These are phyloP conservation scores for Melastoma malabathricum DNA, from an alignment of 345 rosid species.

Conservation along the genomic window DNA sequence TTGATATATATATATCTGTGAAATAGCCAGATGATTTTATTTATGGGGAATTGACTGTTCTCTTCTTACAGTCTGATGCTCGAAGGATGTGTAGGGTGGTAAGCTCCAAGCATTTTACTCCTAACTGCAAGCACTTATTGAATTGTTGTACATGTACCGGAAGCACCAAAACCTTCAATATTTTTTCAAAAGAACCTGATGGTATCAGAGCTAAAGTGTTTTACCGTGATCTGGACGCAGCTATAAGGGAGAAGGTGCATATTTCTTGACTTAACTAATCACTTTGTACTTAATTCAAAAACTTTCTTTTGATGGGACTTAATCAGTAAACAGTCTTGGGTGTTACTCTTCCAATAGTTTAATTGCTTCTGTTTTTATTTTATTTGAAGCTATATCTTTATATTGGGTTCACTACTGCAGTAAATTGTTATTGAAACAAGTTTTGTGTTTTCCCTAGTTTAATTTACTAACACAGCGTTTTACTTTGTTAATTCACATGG, in stretches of 20 bases:
- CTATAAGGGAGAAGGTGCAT: constrained; percentile 37
- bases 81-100: constrained; percentile 46
- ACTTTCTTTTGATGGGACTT: not conserved
- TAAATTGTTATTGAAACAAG: too few relatives aligned
- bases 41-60: constrained; percentile 1
- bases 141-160: constrained; percentile 45
- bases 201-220: constrained; percentile 11
- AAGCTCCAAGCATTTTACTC: constrained; percentile 25
- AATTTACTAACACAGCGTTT: too few relatives aligned
- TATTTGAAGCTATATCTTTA: too few relatives aligned
- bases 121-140: constrained; percentile 21
- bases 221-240: constrained; percentile 22
- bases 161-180: constrained; percentile 39
- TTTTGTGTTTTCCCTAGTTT: too few relatives aligned
- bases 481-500: too few relatives aligned
- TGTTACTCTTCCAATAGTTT: not conserved
- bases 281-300: not conserved
- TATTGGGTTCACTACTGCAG: too few relatives aligned
- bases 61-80: constrained; percentile 46
- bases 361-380: too few relatives aligned
- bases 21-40: not conserved
- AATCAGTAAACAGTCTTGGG: too few relatives aligned
- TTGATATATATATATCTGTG: not conserved
- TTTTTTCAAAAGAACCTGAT: constrained; percentile 29
- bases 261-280: not conserved